Evolutionary conservation across 805 yeast species (phyloP), one percentile per base, ranked within the genome.

Genomic region (Metschnikowia lunata): DNA sequence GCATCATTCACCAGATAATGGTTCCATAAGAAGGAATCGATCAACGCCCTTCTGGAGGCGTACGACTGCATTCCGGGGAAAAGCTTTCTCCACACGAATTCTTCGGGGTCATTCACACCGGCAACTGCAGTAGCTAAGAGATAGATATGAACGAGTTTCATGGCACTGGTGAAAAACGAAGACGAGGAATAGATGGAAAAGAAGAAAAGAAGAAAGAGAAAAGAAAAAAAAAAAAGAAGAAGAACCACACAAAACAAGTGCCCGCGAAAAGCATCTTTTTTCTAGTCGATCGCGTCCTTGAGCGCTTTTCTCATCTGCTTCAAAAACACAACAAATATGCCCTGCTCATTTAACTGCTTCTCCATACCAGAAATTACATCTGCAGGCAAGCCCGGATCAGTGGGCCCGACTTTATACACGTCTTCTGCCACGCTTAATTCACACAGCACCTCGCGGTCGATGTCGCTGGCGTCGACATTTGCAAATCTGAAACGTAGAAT

Each of bases 401-500:
- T 44, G 26, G 36, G 33, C 34, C 48, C 50, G 4, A 54, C 34
- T 1, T 39, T 36, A 45, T 46, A 50, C 14, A 36, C 30, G 6
- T 69, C 71, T 0, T 62, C 68, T 3, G 74, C 62, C 6, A 82
- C 72, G 47, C 74, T 73, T 15, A 83, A 46, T 12, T 72, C 70
- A 8, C 79, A 52, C 50, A 66, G 57, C 47, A 71, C 77, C 50
- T 71, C 72, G 31, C 62, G 60, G 32, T 66, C 66, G 35, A 67
- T 57, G 39, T 78, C 63, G 30, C 64, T 59, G 13, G 74, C 65
- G 48, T 76, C 78, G 13, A 81, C 63, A 38, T 75, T 75, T 1
- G 58, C 59, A 54, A 82, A 82, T 3, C 66, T 61, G 53, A 83
- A 78, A 45, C 61, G 63, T 36, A 83, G 56, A 30, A 71, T 51